Base-by-base conservation (phyloP, 2,329 filamentous ascomycete genomes). In the Bertia moriformis region DNA sequence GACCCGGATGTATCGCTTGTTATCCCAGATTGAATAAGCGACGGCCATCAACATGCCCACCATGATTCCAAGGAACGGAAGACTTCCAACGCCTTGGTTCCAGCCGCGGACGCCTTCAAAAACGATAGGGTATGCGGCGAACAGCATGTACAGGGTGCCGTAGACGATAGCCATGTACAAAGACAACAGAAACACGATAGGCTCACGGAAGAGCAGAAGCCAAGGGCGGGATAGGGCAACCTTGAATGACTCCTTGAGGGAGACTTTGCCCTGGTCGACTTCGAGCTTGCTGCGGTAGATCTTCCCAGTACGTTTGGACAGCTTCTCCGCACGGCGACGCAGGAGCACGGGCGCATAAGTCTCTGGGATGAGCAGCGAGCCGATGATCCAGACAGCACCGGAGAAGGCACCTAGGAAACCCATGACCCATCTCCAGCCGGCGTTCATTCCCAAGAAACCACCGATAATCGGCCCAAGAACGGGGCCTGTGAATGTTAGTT, bases 301-400 rank as follows among this genome's bases (percentile, higher is more conserved):
- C 44, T 67, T 65, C n/a, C 66, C 66, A 0, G 63, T 65, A 19
- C 62, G 51, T 45, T 69, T 63, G 4, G 61, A 62, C 14, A 71
- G 54, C 30, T 51, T 62, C 32, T 58, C 53, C 0, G 69, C 67
- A 4, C 67, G 65, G 39, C 57, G 62, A 40, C 65, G 60, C 19
- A 74, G 59, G 12, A 72, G 57, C 3, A 70, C 63, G 0, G 67
- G 67, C 0, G 59, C 59, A 45, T 69, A 72, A 1, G 63, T 66
- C 43, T 66, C 63, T 2, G 63, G 63, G 1, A 65, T 44, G 4
- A 58, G 46, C 17, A 67, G 45, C 1, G 54, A 44, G 10, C 51
- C 50, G 1, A 60, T 45, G 15, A 65, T 56, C 55, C 60, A 64
- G 20, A 64, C 55, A 1, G 60, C 51, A 41, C 62, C 64, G 17